phyloP scores from a whole-genome alignment of 2,329 filamentous ascomycete species.

The Xylaria sp. region DNA sequence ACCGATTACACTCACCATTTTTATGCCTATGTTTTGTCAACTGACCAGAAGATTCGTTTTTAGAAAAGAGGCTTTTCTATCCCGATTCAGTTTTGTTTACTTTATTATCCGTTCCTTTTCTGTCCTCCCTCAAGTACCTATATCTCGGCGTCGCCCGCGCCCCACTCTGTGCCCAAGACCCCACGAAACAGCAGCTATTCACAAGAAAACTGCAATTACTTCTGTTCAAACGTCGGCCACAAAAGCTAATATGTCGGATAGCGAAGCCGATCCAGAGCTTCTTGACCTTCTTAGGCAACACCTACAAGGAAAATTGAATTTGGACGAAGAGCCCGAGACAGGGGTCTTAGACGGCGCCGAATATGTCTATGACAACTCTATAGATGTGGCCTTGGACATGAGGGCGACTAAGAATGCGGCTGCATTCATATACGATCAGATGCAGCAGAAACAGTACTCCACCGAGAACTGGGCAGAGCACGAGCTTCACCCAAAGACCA shows the following conservation, averaged over 20 bases:
- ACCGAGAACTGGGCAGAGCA: slow-evolving; percentile 88
- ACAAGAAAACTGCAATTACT: neutral
- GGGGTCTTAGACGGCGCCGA: slow-evolving; percentile 85
- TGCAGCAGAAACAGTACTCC: slow-evolving; percentile 86
- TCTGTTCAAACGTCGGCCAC: neutral
- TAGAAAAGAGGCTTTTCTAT: neutral
- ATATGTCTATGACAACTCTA: slow-evolving; percentile 89
- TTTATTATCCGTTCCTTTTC: neutral
- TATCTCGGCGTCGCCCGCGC: slow-evolving; percentile 9
- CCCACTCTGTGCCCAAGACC: slow-evolving; percentile 22
- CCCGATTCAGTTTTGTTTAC: neutral
- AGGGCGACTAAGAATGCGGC: slow-evolving; percentile 84
- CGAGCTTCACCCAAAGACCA: slow-evolving; percentile 85
- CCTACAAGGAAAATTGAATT: slow-evolving; percentile 67
- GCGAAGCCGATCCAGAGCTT: slow-evolving; percentile 89
- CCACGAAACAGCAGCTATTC: slow-evolving; percentile 15
- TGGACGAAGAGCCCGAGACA: slow-evolving; percentile 74
- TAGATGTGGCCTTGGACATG: slow-evolving; percentile 91
- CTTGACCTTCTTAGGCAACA: slow-evolving; percentile 86
- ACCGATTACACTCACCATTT: neutral
- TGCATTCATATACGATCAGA: slow-evolving; percentile 78
- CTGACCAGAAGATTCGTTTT: slow-evolving; percentile 13
- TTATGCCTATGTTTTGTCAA: neutral
- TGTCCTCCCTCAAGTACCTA: neutral
- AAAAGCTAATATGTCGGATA: slow-evolving; percentile 76